phyloP scores from a whole-genome alignment of 2,329 filamentous ascomycete genomes.

The Nigrospora osmanthi region DNA sequence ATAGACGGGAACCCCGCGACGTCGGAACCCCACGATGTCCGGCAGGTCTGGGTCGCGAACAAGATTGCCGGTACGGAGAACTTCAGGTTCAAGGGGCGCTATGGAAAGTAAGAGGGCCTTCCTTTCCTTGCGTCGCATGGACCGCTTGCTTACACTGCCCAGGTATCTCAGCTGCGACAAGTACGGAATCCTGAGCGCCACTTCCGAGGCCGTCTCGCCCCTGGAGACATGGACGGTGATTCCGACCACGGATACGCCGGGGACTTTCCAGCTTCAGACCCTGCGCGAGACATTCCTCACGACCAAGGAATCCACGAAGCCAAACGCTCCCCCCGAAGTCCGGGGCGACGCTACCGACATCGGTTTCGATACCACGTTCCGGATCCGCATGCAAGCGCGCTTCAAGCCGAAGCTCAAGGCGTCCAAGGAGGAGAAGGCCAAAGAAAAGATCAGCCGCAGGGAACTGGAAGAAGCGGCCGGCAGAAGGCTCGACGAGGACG shows the following conservation, averaged over 20 bases:
- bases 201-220: conserved; percentile 71
- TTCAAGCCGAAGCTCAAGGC: conserved; percentile 82
- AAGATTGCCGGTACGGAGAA: conserved; percentile 73
- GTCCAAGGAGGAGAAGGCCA: conserved; percentile 73
- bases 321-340: conserved; percentile 50
- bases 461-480: conserved; percentile 80
- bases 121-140: neutral
- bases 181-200: conserved; percentile 69
- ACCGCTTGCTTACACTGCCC: neutral
- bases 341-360: conserved; percentile 67
- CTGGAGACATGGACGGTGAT: conserved; percentile 76
- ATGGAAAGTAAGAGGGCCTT: conserved; percentile 58
- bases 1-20: conserved; percentile 75
- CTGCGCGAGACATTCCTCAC: conserved; percentile 63
- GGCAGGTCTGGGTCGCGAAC: conserved; percentile 92
- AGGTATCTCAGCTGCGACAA: conserved; percentile 85
- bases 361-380: conserved; percentile 62
- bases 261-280: conserved; percentile 69
- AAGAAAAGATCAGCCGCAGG: conserved; percentile 76
- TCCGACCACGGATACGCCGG: conserved; percentile 54
- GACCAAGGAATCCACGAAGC: conserved; percentile 45
- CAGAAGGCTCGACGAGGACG: conserved; percentile 69
- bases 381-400: conserved; percentile 87
- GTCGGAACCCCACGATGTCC: conserved; percentile 89
- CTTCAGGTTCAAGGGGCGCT: conserved; percentile 81